Evolutionary conservation across 2,329 filamentous ascomycete species (phyloP).

Genomic region (Penicillium occitanis): DNA sequence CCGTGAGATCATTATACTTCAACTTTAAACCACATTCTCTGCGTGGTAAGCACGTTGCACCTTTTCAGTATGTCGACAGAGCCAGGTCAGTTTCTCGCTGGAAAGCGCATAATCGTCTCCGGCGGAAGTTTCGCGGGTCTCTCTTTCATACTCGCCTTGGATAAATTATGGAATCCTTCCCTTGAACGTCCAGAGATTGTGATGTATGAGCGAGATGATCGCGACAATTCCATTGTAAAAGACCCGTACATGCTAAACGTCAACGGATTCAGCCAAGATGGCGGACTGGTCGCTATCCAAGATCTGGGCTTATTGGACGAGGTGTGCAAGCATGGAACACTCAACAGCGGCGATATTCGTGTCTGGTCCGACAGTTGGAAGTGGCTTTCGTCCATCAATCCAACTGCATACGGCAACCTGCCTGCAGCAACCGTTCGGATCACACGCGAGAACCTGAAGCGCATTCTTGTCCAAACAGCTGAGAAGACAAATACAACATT

Average conservation of each 20-base stretch:
- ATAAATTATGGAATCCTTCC: slow-evolving; percentile 36
- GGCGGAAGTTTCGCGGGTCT: slow-evolving; percentile 48
- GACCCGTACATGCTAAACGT: slow-evolving; percentile 13
- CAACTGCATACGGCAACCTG: slow-evolving; percentile 3
- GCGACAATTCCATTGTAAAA: slow-evolving; percentile 9
- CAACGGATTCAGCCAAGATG: slow-evolving; percentile 13
- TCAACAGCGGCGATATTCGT: slow-evolving; percentile 15
- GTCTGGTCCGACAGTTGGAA: slow-evolving; percentile 16
- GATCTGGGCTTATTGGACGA: slow-evolving; percentile 2
- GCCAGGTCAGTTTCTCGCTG: slow-evolving; percentile 22
- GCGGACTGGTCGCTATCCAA: slow-evolving; percentile 7
- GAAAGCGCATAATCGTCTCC: slow-evolving; percentile 46
- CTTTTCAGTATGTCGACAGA: background rate
- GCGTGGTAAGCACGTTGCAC: background rate
- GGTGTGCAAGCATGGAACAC: background rate
- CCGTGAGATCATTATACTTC: background rate
- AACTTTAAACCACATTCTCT: background rate
- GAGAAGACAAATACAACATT: background rate
- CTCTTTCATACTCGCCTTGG: slow-evolving; percentile 43
- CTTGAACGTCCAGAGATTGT: slow-evolving; percentile 36
- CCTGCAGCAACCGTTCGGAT: slow-evolving; percentile 12
- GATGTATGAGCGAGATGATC: slow-evolving; percentile 8
- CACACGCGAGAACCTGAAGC: slow-evolving; percentile 10
- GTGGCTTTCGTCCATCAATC: slow-evolving; percentile 17
- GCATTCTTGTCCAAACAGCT: slow-evolving; percentile 7